Evolutionary conservation across 768 basidiomycete genomes (phyloP).

Genomic region (Mycena kentingensis): DNA sequence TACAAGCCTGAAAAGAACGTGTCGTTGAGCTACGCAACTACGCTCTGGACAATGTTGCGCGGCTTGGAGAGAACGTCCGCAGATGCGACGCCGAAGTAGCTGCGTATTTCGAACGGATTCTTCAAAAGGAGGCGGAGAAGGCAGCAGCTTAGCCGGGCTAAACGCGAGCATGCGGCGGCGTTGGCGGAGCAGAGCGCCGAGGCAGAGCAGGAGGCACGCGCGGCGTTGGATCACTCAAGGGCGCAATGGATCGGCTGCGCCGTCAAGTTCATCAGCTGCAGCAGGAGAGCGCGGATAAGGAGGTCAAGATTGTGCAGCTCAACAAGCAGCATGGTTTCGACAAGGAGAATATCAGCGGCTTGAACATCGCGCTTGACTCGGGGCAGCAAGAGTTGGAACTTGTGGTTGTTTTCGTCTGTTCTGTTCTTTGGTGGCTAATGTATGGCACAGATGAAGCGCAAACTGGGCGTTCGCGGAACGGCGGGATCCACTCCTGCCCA

Average conservation of each 20-base stretch:
- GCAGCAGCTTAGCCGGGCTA: conserved; percentile 54
- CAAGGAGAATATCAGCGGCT: conserved; percentile 76
- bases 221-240: conserved; percentile 56
- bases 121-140: conserved; percentile 54
- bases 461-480: conserved; percentile 55
- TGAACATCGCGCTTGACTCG: conserved; percentile 90
- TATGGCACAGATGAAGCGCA: conserved; percentile 61
- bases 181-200: conserved; percentile 58
- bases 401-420: conserved; percentile 46
- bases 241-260: conserved; percentile 61
- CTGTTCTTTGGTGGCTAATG: background rate
- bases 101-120: conserved; percentile 47
- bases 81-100: conserved; percentile 59
- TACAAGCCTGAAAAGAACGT: conserved; percentile 58
- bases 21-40: conserved; percentile 53
- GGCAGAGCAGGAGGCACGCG: conserved; percentile 50
- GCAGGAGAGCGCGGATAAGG: conserved; percentile 82
- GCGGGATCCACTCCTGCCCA: conserved; percentile 59
- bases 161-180: conserved; percentile 53
- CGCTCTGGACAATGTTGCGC: conserved; percentile 52
- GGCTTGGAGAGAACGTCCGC: conserved; percentile 58
- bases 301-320: conserved; percentile 75
- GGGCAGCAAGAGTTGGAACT: conserved; percentile 94
- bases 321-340: conserved; percentile 65
- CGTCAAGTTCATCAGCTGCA: conserved; percentile 70